A percentile compares a stretch with the other conserved stretches of the same genome.
phyloP scores from a whole-genome alignment of 805 yeast species.

The Saccharomycopsis synnaedendra region DNA sequence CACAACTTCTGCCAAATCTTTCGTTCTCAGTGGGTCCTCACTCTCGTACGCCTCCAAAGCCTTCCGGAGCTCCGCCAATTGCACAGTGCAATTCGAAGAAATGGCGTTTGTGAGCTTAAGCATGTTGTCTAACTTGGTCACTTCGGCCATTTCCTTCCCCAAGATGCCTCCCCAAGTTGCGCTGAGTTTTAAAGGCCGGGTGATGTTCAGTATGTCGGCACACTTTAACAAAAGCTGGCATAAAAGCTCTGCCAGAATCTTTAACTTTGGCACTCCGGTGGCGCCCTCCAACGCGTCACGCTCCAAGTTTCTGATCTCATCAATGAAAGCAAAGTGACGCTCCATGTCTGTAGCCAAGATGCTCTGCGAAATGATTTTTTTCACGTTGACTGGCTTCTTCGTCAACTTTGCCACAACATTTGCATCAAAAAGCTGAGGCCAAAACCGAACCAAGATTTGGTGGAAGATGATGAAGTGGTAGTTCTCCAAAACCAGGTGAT shows the following conservation, averaged over 20 bases:
- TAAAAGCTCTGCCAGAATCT: slow-evolving; percentile 29
- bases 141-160: slow-evolving; percentile 65
- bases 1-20: neutral
- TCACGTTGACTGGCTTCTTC: slow-evolving; percentile 17
- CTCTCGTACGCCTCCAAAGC: neutral
- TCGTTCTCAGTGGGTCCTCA: neutral
- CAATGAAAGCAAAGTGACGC: slow-evolving; percentile 62
- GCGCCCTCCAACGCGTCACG: slow-evolving; percentile 15
- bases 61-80: neutral
- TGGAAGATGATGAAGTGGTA: slow-evolving; percentile 64
- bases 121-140: slow-evolving; percentile 38
- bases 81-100: neutral
- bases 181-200: slow-evolving; percentile 65
- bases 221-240: slow-evolving; percentile 73
- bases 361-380: slow-evolving; percentile 24
- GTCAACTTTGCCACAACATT: slow-evolving; percentile 1
- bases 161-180: slow-evolving; percentile 83
- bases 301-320: slow-evolving; percentile 32
- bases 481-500: slow-evolving; percentile 67
- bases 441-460: slow-evolving; percentile 36
- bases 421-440: slow-evolving; percentile 30
- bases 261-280: slow-evolving; percentile 13
- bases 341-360: slow-evolving; percentile 93
- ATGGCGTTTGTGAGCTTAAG: slow-evolving; percentile 17
- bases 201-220: slow-evolving; percentile 92